A percentile compares a stretch with the other conserved stretches of the same genome.
These are phyloP conservation scores for Penicillium samsonianum DNA, from an alignment of 495 filamentous ascomycete genomes.

Conservation along the genomic window DNA sequence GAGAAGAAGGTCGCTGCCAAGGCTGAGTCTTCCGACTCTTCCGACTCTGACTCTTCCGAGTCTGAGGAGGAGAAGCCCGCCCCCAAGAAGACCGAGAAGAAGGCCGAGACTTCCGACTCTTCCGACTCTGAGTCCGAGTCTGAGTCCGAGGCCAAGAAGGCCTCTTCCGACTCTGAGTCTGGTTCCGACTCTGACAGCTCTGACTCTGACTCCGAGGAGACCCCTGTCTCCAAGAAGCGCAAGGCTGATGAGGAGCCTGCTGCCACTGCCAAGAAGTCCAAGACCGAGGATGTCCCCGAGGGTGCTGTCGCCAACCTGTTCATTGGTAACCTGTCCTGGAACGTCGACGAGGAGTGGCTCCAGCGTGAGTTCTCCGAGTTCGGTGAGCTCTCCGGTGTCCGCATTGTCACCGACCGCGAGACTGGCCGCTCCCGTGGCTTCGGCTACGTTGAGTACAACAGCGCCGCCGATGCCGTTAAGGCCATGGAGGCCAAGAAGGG, in stretches of 20 bases:
- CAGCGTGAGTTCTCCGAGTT: slow-evolving; percentile 81
- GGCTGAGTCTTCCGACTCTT: slow-evolving; percentile 22
- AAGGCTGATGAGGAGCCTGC: slow-evolving; percentile 74
- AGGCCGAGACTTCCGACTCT: slow-evolving; percentile 38
- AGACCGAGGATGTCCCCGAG: slow-evolving; percentile 66
- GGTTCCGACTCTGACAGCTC: slow-evolving; percentile 36
- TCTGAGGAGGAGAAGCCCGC: slow-evolving; percentile 37
- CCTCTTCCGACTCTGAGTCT: slow-evolving; percentile 35
- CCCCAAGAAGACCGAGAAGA: slow-evolving; percentile 41
- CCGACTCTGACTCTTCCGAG: slow-evolving; percentile 30
- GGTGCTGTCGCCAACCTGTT: slow-evolving; percentile 75
- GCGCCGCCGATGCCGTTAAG: slow-evolving; percentile 65
- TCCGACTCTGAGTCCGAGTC: slow-evolving; percentile 41
- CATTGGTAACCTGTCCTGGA: slow-evolving; percentile 94
- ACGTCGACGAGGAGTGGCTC: slow-evolving; percentile 89
- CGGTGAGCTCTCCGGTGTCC: slow-evolving; percentile 71
- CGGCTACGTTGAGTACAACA: slow-evolving; percentile 91
- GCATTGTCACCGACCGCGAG: slow-evolving; percentile 82
- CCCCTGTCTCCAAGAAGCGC: slow-evolving; percentile 75
- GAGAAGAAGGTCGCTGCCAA: slow-evolving; percentile 24
- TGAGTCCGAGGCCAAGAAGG: slow-evolving; percentile 32
- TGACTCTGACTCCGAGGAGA: slow-evolving; percentile 49
- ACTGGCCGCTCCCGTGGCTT: slow-evolving; percentile 89
- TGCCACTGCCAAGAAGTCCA: slow-evolving; percentile 77
- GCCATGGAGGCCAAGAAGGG: slow-evolving; percentile 82